Conservation (phyloP, 768 basidiomycete species). For the Sarcomyxa edulis region DNA sequence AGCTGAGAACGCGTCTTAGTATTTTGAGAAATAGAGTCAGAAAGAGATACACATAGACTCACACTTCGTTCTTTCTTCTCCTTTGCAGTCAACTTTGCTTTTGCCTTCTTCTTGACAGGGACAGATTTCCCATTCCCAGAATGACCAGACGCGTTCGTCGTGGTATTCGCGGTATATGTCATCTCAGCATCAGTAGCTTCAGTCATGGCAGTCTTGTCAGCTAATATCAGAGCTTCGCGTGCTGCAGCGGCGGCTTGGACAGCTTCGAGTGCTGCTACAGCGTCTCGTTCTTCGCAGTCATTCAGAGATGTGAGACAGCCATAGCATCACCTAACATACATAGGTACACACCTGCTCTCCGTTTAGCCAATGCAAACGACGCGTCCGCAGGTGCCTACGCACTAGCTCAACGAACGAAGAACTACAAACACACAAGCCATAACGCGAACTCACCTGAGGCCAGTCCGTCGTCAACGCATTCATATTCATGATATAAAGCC, state of each 20-base stretch:
- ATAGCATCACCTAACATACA: neutral
- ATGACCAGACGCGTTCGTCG: constrained; percentile 28
- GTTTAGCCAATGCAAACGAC: constrained; percentile 54
- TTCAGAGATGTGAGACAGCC: neutral
- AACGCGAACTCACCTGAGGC: constrained; percentile 57
- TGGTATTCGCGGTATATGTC: constrained; percentile 33
- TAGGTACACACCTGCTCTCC: constrained; percentile 48
- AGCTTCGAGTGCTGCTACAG: constrained; percentile 50
- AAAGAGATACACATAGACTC: constrained; percentile 13
- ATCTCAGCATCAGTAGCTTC: constrained; percentile 34
- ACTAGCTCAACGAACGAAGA: neutral
- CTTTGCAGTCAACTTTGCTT: constrained; percentile 66
- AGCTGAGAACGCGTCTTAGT: constrained; percentile 28
- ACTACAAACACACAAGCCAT: constrained; percentile 7
- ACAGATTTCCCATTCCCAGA: constrained; percentile 29
- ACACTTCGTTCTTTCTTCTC: constrained; percentile 84
- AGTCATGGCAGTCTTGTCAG: constrained; percentile 36
- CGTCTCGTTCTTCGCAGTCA: constrained; percentile 47
- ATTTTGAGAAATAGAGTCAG: neutral
- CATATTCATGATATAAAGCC: constrained; percentile 91
- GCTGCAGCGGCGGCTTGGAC: constrained; percentile 32
- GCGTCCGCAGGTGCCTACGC: constrained; percentile 53
- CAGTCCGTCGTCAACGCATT: constrained; percentile 92
- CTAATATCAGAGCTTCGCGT: constrained; percentile 23
- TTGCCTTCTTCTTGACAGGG: constrained; percentile 46